A percentile compares a stretch with the other conserved stretches of the same genome.
phyloP scores from a whole-genome alignment of 768 basidiomycete species.

The Amylocystis lapponica region DNA sequence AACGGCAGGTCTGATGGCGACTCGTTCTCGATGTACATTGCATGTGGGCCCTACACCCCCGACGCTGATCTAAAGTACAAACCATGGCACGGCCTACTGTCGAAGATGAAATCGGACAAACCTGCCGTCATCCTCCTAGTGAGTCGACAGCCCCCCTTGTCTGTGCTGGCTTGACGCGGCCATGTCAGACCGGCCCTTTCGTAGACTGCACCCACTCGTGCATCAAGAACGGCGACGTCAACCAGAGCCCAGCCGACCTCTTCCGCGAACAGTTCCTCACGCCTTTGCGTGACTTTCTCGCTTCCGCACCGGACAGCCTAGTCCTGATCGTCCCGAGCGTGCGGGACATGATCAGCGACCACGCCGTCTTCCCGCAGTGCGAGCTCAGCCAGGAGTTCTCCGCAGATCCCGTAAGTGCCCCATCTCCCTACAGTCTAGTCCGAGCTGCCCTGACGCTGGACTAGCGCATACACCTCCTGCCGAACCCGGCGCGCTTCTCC shows the following conservation, averaged over 20 bases:
- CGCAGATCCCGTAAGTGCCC: conserved; percentile 46
- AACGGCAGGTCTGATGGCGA: conserved; percentile 33
- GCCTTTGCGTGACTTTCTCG: conserved; percentile 51
- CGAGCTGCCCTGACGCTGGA: not conserved
- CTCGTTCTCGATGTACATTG: conserved; percentile 62
- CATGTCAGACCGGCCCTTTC: conserved; percentile 81
- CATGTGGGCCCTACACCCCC: conserved; percentile 81
- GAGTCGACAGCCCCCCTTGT: conserved; percentile 10
- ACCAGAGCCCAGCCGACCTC: conserved; percentile 55
- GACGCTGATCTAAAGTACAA: conserved; percentile 74
- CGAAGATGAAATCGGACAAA: conserved; percentile 53
- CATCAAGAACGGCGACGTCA: conserved; percentile 70
- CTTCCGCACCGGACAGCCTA: conserved; percentile 58
- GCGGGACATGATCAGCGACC: conserved; percentile 72
- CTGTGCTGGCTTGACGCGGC: not conserved
- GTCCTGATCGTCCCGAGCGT: conserved; percentile 80
- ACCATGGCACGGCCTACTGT: conserved; percentile 60
- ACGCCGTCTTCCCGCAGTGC: conserved; percentile 82
- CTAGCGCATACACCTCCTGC: conserved; percentile 73
- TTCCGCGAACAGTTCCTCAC: conserved; percentile 62
- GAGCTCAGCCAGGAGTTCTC: conserved; percentile 43
- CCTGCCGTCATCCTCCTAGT: conserved; percentile 82
- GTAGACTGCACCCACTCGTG: conserved; percentile 71
- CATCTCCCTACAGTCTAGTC: not conserved
- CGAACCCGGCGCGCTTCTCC: conserved; percentile 85